These are phyloP conservation scores for Oryza longistaminata DNA, from an alignment of 176 grass and related monocot species.

Conservation along the genomic window DNA sequence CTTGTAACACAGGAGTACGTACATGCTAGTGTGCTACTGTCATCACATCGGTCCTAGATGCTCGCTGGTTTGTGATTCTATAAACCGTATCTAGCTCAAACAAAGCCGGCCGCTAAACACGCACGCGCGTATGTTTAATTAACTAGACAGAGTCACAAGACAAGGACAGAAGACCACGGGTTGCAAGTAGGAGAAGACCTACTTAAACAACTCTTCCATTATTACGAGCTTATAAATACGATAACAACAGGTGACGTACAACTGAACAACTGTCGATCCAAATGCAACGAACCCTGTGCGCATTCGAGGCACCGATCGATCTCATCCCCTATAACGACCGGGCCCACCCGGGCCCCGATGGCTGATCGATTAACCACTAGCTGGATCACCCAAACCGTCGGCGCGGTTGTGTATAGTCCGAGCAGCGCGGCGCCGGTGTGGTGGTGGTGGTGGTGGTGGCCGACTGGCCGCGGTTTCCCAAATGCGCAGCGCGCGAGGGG, in stretches of 20 bases:
- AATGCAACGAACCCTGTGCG: background rate
- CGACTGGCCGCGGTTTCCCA: constrained; percentile 32
- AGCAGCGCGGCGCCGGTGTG: too few relatives aligned
- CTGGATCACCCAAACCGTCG: background rate
- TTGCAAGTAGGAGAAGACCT: background rate
- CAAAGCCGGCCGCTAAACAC: too few relatives aligned
- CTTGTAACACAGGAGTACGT: too few relatives aligned
- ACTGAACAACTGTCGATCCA: background rate
- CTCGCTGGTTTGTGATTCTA: too few relatives aligned
- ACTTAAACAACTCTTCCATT: background rate
- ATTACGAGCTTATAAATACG: background rate
- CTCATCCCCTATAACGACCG: background rate
- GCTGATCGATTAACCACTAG: background rate
- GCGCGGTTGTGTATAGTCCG: background rate
- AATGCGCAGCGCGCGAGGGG: background rate
- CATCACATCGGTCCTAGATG: background rate
- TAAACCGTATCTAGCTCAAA: too few relatives aligned
- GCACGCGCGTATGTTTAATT: too few relatives aligned
- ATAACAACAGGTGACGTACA: background rate
- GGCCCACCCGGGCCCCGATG: background rate
- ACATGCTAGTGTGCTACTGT: too few relatives aligned
- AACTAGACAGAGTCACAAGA: background rate
- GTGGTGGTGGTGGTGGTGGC: too few relatives aligned
- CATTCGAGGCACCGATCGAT: background rate
- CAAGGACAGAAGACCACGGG: background rate